Conservation (phyloP, 2,329 filamentous ascomycete species). For the Monosporascus sp. region DNA sequence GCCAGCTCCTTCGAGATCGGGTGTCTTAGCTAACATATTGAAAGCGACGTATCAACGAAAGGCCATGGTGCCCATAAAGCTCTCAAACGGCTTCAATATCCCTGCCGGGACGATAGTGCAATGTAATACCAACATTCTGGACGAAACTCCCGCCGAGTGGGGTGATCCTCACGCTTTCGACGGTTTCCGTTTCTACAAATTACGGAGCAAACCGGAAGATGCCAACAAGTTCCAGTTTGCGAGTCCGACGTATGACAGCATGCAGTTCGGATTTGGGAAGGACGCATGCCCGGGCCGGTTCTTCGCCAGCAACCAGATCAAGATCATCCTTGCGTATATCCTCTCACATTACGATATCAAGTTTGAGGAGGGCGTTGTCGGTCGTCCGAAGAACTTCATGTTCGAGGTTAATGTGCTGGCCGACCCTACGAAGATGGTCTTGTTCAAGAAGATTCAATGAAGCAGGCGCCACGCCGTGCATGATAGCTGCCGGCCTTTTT, state of each 20-base stretch:
- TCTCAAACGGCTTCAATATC: conserved; percentile 29
- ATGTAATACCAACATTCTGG: conserved; percentile 22
- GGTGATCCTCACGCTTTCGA: conserved; percentile 21
- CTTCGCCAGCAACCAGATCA: conserved; percentile 35
- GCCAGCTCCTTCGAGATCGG: background rate
- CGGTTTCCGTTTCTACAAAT: conserved; percentile 23
- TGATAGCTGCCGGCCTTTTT: too few species aligned
- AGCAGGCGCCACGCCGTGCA: background rate
- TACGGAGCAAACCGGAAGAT: conserved; percentile 18
- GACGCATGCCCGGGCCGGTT: conserved; percentile 37
- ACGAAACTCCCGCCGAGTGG: conserved; percentile 20
- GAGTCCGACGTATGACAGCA: conserved; percentile 26
- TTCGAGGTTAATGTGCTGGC: conserved; percentile 26
- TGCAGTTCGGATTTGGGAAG: conserved; percentile 34
- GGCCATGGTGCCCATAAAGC: conserved; percentile 22
- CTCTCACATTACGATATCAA: conserved; percentile 21
- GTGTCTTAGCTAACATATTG: background rate
- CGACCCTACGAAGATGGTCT: conserved; percentile 19
- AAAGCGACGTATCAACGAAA: conserved; percentile 24
- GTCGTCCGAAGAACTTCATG: conserved; percentile 21
- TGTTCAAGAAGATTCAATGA: conserved; percentile 19
- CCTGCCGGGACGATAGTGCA: conserved; percentile 23
- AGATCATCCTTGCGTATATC: conserved; percentile 24
- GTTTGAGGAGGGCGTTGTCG: conserved; percentile 16
- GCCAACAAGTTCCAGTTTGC: conserved; percentile 27